Conservation (phyloP, 2,329 filamentous ascomycete genomes). For the Colletotrichum somersetense region DNA sequence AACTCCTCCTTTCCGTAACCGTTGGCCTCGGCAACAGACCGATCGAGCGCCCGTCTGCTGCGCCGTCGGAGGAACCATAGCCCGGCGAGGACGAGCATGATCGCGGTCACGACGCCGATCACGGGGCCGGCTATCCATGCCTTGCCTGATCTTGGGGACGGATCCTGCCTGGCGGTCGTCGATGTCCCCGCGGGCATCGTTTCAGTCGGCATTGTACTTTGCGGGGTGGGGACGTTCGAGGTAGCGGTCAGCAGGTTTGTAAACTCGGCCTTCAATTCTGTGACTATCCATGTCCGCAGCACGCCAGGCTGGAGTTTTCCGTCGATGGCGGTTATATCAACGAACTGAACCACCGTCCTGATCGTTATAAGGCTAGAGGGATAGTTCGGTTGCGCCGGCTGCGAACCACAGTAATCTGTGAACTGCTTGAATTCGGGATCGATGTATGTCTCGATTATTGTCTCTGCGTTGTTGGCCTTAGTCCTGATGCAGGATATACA, state of each 20-base stretch:
- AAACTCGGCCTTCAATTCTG: not conserved
- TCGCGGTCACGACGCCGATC: not conserved
- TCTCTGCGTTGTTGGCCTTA: not conserved
- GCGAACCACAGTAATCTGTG: not conserved
- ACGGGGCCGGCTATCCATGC: constrained; percentile 28
- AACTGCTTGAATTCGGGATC: constrained; percentile 10
- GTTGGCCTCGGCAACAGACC: not conserved
- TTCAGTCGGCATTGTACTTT: not conserved
- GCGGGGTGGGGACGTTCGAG: not conserved
- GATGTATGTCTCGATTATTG: not conserved
- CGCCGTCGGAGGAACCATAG: constrained; percentile 21
- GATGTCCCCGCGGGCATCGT: not conserved
- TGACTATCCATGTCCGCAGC: not conserved
- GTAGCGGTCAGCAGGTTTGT: not conserved
- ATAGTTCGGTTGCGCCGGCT: not conserved
- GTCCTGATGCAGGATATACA: not conserved
- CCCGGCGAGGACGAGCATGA: not conserved
- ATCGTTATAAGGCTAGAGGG: not conserved
- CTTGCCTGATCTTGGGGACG: not conserved
- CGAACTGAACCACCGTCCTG: not conserved
- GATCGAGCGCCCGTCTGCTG: not conserved
- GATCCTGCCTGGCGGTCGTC: not conserved
- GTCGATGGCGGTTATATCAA: not conserved
- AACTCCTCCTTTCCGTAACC: not conserved
- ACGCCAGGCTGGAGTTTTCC: not conserved